phyloP scores from a whole-genome alignment of 139 green algal genomes.

The Mychonastes homosphaera region DNA sequence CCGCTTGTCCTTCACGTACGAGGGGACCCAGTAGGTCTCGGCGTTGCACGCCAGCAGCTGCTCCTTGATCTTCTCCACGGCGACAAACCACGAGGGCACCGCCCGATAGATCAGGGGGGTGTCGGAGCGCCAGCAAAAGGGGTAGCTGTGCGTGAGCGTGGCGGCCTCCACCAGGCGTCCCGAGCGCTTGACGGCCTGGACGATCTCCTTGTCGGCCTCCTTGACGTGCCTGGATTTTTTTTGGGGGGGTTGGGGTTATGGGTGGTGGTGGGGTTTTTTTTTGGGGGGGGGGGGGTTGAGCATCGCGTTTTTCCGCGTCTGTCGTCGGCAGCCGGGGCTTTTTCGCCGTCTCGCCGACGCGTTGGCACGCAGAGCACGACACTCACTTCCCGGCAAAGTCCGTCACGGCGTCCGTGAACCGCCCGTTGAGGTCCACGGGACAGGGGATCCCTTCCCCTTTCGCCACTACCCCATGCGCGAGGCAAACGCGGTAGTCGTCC shows the following conservation, averaged over 20 bases:
- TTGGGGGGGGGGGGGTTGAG: not conserved
- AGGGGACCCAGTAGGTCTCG: constrained; percentile 90
- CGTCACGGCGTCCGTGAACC: constrained; percentile 70
- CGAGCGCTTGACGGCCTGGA: constrained; percentile 60
- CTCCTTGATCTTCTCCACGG: constrained; percentile 78
- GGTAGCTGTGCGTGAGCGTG: constrained; percentile 77
- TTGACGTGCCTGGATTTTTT: constrained; percentile 61
- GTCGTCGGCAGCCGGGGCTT: too few relatives aligned
- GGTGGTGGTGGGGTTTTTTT: not conserved
- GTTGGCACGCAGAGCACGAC: not conserved
- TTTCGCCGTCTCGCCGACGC: not conserved
- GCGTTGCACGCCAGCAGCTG: constrained; percentile 79
- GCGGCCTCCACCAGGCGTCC: constrained; percentile 70
- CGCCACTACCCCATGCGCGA: constrained; percentile 62
- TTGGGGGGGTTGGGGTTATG: not conserved
- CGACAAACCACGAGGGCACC: constrained; percentile 95
- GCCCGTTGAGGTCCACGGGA: constrained; percentile 78
- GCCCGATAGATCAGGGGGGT: constrained; percentile 90
- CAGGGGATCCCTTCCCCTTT: constrained; percentile 73
- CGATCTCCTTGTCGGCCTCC: constrained; percentile 93
- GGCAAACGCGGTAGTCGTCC: constrained; percentile 94
- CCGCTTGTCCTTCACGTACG: constrained; percentile 94
- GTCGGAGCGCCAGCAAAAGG: constrained; percentile 98
- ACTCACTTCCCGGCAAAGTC: constrained; percentile 69
- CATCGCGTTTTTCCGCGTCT: not conserved